Evolutionary conservation across 192 early-diverging fungal genomes (phyloP).

Genomic region (Coemansia sp.): DNA sequence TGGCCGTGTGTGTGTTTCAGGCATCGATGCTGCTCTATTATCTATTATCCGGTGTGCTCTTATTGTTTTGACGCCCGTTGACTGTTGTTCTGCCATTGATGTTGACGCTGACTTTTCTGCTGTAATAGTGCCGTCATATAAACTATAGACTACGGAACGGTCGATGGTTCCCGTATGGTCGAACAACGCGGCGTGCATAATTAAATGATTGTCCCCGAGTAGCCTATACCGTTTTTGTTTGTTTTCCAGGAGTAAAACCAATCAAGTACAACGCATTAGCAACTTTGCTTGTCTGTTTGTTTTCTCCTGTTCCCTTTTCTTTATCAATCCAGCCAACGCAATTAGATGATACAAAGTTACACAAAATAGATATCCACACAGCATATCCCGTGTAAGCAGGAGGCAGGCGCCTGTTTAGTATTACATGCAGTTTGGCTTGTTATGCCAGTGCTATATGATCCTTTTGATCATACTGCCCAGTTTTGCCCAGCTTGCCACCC

Average conservation of each 20-base stretch:
- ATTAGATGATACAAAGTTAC: background rate
- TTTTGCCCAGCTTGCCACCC: no score
- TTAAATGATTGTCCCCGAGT: slow-evolving; percentile 17
- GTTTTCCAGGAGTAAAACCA: background rate
- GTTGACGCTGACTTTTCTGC: background rate
- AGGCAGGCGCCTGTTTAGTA: background rate
- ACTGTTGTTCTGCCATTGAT: background rate
- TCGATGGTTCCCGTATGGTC: slow-evolving; percentile 30
- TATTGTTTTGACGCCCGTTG: slow-evolving; percentile 3
- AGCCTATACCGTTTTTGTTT: slow-evolving; percentile 17
- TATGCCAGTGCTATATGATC: no score
- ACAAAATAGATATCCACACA: background rate
- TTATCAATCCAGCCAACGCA: background rate
- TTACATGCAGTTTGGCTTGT: background rate
- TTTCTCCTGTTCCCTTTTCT: background rate
- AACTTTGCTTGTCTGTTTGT: background rate
- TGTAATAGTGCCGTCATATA: background rate
- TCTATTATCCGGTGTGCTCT: background rate
- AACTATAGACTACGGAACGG: slow-evolving; percentile 1
- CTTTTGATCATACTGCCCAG: no score
- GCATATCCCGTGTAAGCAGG: background rate
- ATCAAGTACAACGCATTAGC: background rate
- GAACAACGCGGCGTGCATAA: slow-evolving; percentile 36
- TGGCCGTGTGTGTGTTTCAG: background rate
- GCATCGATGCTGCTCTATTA: background rate